Percentiles rank a stretch among this genome's conserved stretches.
These are phyloP conservation scores for Tylopilus felleus DNA, from an alignment of 768 basidiomycete genomes.

Conservation along the genomic window DNA sequence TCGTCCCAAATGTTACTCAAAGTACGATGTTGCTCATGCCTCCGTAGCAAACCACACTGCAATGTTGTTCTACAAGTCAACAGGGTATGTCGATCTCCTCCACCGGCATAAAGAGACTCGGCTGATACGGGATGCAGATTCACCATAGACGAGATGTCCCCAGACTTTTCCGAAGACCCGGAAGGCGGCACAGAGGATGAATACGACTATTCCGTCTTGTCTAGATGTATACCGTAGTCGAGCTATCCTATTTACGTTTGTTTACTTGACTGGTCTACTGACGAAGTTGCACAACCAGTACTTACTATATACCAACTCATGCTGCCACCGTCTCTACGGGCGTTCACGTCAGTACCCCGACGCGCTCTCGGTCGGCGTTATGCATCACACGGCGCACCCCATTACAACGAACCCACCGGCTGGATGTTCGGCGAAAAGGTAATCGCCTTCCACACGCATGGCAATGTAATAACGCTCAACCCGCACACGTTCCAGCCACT, in stretches of 20 bases:
- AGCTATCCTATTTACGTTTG: conserved; percentile 19
- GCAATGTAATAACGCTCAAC: background rate
- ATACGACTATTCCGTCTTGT: conserved; percentile 40
- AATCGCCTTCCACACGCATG: background rate
- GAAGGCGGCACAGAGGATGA: conserved; percentile 30
- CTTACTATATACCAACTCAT: conserved; percentile 31
- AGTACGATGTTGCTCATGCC: conserved; percentile 5
- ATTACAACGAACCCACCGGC: conserved; percentile 87
- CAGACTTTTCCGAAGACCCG: conserved; percentile 35
- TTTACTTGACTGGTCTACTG: conserved; percentile 11
- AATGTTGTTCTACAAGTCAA: conserved; percentile 47
- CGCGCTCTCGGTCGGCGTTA: conserved; percentile 41
- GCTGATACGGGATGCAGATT: conserved; percentile 43
- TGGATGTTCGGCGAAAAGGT: conserved; percentile 91
- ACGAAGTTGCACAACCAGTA: background rate
- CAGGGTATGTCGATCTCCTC: conserved; percentile 43
- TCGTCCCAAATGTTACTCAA: conserved; percentile 26
- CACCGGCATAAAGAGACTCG: background rate
- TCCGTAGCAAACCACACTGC: conserved; percentile 45
- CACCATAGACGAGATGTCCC: conserved; percentile 49
- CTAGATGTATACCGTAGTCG: conserved; percentile 19
- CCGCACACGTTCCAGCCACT: conserved; percentile 49
- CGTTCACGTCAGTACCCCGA: conserved; percentile 16
- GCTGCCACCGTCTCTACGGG: conserved; percentile 51
- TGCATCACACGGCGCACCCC: conserved; percentile 75